Evolutionary conservation across 148 eudicot species (phyloP), one percentile per base, ranked within the genome.

Genomic region (Fallopia convolvulus): DNA sequence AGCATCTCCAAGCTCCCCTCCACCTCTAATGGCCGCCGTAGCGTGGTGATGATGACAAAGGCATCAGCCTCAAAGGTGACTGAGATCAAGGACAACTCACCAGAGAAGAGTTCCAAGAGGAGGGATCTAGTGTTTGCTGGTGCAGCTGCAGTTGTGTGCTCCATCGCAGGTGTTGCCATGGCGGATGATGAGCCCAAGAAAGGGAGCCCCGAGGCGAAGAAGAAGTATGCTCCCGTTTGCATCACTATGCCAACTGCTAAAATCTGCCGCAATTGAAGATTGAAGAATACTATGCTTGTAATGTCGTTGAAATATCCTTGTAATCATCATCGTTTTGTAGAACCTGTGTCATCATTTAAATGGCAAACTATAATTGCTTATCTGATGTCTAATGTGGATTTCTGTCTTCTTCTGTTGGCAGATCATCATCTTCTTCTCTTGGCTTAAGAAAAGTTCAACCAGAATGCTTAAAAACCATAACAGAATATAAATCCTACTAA

Each of bases 231-330:
- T 5, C 82, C 87, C 0, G 65, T 93, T n/a, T 91, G 97, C 74
- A 89, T 90, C 9, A 80, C 94, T 4, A 88, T 84, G 88, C 98
- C 94, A 0, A 87, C 97, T 36, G 98, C 98, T 14, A 89, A 85
- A 6, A 77, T 91, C 65, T 93, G 98, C 79, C 88, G 73, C 83
- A 85, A 93, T 26, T 89, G 86, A 90, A 55, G 33, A n/a, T 72
- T 2, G 12, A 21, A 2, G 73, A 5, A 44, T 20, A 20, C 46
- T 46, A 18, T 23, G 50, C 32, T 20, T 48, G 75, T 15, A 20
- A 20, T 73, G 17, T 44, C 21, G 32, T 21, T 73, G 33, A 46
- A 73, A 73, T 73, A 44, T 44, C 14, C 39, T 42, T 73, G 75
- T 73, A 44, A 18, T 39, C 26, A 39, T 73, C 50, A 10, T 73